phyloP scores from a whole-genome alignment of 768 basidiomycete genomes.

The Suillus bovinus region DNA sequence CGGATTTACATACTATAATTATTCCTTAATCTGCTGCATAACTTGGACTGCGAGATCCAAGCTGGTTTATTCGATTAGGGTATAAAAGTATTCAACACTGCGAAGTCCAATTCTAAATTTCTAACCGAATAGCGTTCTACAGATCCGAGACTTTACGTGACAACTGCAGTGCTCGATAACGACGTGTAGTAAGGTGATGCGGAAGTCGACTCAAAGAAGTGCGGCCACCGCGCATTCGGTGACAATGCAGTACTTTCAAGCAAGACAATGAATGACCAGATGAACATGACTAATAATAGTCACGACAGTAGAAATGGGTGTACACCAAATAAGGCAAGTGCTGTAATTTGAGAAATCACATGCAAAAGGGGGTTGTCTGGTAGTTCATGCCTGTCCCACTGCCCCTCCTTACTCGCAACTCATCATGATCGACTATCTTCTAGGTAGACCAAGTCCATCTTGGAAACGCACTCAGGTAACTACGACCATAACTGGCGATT shows the following conservation, averaged over 20 bases:
- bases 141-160: no score
- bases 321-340: constrained; percentile 22
- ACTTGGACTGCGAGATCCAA: background rate
- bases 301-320: background rate
- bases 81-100: background rate
- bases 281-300: background rate
- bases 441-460: constrained; percentile 84
- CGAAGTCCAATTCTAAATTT: background rate
- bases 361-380: constrained; percentile 20
- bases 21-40: background rate
- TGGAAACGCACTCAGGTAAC: constrained; percentile 86
- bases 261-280: constrained; percentile 8
- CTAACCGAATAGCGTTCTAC: no score
- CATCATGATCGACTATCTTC: constrained; percentile 89
- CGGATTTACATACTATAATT: background rate
- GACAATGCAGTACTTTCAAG: no score
- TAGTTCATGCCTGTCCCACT: constrained; percentile 1
- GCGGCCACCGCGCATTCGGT: background rate
- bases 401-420: constrained; percentile 1
- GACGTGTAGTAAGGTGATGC: background rate
- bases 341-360: constrained; percentile 32
- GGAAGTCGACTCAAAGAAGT: background rate
- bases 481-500: background rate
- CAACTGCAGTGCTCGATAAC: background rate
- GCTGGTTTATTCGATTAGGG: background rate